phyloP scores from a whole-genome alignment of 345 rosid genomes.

The Ceriops zippeliana region DNA sequence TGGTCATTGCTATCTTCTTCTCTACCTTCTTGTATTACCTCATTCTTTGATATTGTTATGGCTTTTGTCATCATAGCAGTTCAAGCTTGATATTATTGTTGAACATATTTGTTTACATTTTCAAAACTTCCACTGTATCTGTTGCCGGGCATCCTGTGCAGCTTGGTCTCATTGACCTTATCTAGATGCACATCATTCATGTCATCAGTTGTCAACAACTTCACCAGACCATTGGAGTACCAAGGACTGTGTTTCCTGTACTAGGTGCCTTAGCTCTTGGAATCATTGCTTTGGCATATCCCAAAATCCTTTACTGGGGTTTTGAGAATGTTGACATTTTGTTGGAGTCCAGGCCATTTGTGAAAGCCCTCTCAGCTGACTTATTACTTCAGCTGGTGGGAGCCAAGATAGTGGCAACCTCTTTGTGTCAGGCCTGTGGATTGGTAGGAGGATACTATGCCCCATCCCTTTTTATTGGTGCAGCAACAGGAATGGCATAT shows the following conservation, averaged over 20 bases:
- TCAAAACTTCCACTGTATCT: slow-evolving; percentile 91
- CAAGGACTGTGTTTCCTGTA: slow-evolving; percentile 70
- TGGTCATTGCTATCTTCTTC: neutral
- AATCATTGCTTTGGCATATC: slow-evolving; percentile 70
- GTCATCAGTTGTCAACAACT: slow-evolving; percentile 49
- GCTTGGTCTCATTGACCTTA: slow-evolving; percentile 66
- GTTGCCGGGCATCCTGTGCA: slow-evolving; percentile 72
- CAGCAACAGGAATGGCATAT: slow-evolving; percentile 93
- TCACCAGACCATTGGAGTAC: slow-evolving; percentile 59
- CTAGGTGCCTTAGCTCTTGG: slow-evolving; percentile 68
- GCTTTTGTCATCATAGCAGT: too few relatives aligned
- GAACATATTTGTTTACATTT: slow-evolving; percentile 13
- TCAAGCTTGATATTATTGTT: neutral
- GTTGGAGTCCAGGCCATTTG: slow-evolving; percentile 81
- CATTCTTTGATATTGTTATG: neutral
- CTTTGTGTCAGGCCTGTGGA: slow-evolving; percentile 90
- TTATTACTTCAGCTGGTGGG: slow-evolving; percentile 79
- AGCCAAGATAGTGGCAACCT: slow-evolving; percentile 75
- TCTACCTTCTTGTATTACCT: neutral
- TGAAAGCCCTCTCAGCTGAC: slow-evolving; percentile 69
- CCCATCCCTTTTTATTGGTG: slow-evolving; percentile 95
- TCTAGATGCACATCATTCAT: slow-evolving; percentile 74
- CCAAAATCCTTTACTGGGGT: slow-evolving; percentile 95
- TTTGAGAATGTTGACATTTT: slow-evolving; percentile 84
- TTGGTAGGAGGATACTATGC: slow-evolving; percentile 92